A percentile compares a stretch with the other conserved stretches of the same genome.
Evolutionary conservation across 73 alveolate genomes (phyloP).

Genomic region (Paraurostyla sp.): DNA sequence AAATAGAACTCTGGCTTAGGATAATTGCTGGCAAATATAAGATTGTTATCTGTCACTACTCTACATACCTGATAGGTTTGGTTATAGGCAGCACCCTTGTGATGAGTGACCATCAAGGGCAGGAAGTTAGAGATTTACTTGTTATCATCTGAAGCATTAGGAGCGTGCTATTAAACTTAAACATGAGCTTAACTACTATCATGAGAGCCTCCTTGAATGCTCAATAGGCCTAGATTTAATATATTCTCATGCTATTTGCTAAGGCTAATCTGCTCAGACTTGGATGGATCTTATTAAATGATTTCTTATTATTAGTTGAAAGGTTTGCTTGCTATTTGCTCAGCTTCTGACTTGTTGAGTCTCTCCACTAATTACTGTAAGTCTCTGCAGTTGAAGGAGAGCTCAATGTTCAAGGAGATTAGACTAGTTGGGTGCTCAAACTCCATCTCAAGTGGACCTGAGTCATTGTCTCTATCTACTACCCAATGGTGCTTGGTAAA

Average conservation of each 20-base stretch:
- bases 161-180: not conserved
- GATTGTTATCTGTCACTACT: constrained; percentile 60
- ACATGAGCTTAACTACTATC: not conserved
- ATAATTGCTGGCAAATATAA: constrained; percentile 75
- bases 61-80: constrained; percentile 60
- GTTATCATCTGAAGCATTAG: not conserved
- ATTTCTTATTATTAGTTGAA: not conserved
- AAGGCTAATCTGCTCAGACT: not conserved
- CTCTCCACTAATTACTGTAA: not conserved
- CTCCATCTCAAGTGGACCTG: constrained; percentile 28
- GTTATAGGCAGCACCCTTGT: constrained; percentile 78
- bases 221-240: not conserved
- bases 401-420: constrained; percentile 37
- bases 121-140: not conserved
- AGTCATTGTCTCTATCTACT: not conserved
- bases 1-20: constrained; percentile 73
- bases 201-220: constrained; percentile 1
- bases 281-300: not conserved
- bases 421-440: constrained; percentile 39
- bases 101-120: constrained; percentile 67
- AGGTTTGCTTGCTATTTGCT: not conserved
- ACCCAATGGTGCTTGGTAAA: constrained; percentile 50
- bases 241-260: not conserved
- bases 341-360: not conserved
- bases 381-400: constrained; percentile 35